These are phyloP conservation scores for Erodium maritimum DNA, from an alignment of 345 rosid genomes.

Conservation along the genomic window DNA sequence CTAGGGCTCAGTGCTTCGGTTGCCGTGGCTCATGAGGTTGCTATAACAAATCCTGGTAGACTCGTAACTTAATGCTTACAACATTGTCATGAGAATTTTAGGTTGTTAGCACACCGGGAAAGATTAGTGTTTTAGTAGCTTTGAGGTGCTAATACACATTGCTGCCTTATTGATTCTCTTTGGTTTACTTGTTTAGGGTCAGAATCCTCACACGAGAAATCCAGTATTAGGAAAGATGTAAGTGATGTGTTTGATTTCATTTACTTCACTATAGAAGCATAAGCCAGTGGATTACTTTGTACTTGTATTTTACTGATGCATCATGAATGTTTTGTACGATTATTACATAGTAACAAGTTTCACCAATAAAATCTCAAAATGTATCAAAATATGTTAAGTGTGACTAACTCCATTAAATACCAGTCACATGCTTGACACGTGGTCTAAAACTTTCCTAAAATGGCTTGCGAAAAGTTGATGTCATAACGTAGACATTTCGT, in stretches of 20 bases:
- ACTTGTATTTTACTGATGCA: neutral
- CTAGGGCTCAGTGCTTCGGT: constrained; percentile 55
- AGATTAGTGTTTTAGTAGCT: neutral
- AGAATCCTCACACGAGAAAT: constrained; percentile 21
- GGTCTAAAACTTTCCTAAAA: too few species aligned
- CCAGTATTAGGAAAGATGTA: constrained; percentile 37
- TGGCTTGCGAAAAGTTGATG: too few species aligned
- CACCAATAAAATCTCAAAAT: too few species aligned
- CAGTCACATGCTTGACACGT: too few species aligned
- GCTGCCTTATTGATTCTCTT: neutral
- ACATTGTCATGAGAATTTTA: neutral
- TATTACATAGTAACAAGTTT: too few species aligned
- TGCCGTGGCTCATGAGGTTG: constrained; percentile 67
- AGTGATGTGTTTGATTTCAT: constrained; percentile 14
- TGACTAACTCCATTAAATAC: too few species aligned
- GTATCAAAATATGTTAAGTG: too few species aligned
- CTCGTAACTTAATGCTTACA: neutral
- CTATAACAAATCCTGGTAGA: constrained; percentile 28
- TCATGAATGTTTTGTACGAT: too few species aligned
- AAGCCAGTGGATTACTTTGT: neutral
- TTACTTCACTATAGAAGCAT: neutral
- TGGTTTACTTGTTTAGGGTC: constrained; percentile 26
- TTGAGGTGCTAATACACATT: neutral
- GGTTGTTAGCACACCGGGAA: neutral
- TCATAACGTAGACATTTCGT: too few species aligned